phyloP scores from a whole-genome alignment of 306 rosid species.

The Dicorynia guianensis region DNA sequence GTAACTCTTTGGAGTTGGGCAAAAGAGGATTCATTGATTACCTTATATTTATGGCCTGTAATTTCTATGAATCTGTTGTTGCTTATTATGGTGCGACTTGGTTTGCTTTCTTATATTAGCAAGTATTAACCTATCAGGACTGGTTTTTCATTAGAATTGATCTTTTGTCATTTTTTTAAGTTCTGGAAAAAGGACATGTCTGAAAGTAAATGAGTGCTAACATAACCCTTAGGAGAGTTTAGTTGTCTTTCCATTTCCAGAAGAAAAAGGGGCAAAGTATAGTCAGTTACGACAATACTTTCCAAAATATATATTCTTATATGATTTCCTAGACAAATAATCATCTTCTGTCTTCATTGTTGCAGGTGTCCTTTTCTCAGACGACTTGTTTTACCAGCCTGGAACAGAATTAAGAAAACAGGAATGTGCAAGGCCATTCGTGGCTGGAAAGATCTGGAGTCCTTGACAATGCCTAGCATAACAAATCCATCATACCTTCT shows the following conservation, averaged over 20 bases:
- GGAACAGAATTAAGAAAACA: constrained; percentile 80
- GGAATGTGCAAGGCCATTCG: constrained; percentile 82
- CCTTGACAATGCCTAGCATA: constrained; percentile 81
- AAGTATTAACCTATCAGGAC: not conserved
- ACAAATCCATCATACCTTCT: constrained; percentile 70
- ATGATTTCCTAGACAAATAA: constrained; percentile 22
- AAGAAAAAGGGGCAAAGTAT: not conserved
- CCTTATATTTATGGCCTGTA: too few species aligned
- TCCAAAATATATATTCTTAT: constrained; percentile 26
- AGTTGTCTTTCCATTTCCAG: constrained; percentile 4
- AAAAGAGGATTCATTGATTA: too few species aligned
- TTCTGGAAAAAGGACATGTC: constrained; percentile 6
- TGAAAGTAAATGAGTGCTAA: not conserved
- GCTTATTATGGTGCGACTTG: not conserved
- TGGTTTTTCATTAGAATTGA: not conserved
- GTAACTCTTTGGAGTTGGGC: too few species aligned
- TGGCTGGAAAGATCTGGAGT: constrained; percentile 74
- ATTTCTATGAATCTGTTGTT: too few species aligned
- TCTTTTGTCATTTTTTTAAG: not conserved
- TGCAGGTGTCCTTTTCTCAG: constrained; percentile 65
- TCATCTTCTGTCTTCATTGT: constrained; percentile 31
- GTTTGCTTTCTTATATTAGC: not conserved
- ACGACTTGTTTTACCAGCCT: constrained; percentile 79
- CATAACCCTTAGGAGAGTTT: not conserved
- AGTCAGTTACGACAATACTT: not conserved